These are phyloP conservation scores for Lithospermum erythrorhizon DNA, from an alignment of 257 asterid species.

Conservation along the genomic window DNA sequence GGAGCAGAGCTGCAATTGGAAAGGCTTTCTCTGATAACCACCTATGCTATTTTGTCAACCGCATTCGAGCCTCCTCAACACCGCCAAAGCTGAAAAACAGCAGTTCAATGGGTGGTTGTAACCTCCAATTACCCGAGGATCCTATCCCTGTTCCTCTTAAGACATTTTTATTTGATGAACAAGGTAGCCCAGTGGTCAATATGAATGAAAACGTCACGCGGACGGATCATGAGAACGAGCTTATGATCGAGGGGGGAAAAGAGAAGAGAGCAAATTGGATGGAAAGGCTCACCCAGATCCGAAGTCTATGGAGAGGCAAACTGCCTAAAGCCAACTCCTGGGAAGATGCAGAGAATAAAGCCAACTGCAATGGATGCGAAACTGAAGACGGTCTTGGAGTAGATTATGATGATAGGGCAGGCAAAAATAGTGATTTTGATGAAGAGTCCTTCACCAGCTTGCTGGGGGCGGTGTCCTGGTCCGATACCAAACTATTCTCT, in stretches of 20 bases:
- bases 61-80: slow-evolving; percentile 25
- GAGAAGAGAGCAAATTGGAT: slow-evolving; percentile 55
- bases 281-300: slow-evolving; percentile 47
- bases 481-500: slow-evolving; percentile 61
- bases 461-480: slow-evolving; percentile 46
- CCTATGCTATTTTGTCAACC: slow-evolving; percentile 17
- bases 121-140: slow-evolving; percentile 33
- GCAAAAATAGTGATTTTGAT: slow-evolving; percentile 24
- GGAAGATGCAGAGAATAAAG: slow-evolving; percentile 15
- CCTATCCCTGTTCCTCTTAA: slow-evolving; percentile 27
- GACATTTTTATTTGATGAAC: slow-evolving; percentile 34
- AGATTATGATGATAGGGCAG: slow-evolving; percentile 43
- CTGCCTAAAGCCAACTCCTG: slow-evolving; percentile 18
- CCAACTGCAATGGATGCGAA: slow-evolving; percentile 21
- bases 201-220: slow-evolving; percentile 13
- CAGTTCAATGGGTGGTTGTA: slow-evolving; percentile 36
- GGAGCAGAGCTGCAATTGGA: slow-evolving; percentile 1
- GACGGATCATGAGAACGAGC: slow-evolving; percentile 14
- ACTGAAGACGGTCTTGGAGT: slow-evolving; percentile 36
- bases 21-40: slow-evolving; percentile 31
- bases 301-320: slow-evolving; percentile 44
- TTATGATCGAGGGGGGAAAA: slow-evolving; percentile 10
- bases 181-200: slow-evolving; percentile 18
- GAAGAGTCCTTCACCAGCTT: slow-evolving; percentile 35
- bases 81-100: slow-evolving; percentile 36